Conservation (phyloP, 805 yeast species). For the Suhomyces sp. region DNA sequence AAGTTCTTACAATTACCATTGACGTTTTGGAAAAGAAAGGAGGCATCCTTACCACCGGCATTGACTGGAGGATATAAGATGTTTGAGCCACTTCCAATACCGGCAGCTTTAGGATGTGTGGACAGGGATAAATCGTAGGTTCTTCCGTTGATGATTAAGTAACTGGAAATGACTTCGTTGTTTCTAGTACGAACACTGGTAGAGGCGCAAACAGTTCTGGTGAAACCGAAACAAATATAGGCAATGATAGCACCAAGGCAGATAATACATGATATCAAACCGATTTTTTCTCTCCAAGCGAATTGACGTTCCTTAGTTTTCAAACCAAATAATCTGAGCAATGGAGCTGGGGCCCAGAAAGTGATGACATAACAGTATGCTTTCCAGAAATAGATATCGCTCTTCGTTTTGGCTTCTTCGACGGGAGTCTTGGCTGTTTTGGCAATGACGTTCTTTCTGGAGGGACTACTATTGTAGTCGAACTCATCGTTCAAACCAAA, state of each 20-base stretch:
- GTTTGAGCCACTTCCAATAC: constrained; percentile 68
- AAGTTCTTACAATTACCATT: constrained; percentile 85
- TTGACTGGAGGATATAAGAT: constrained; percentile 79
- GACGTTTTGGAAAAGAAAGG: constrained; percentile 85
- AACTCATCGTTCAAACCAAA: constrained; percentile 64
- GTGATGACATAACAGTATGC: constrained; percentile 78
- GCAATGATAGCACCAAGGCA: constrained; percentile 78
- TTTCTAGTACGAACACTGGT: constrained; percentile 50
- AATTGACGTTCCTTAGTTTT: constrained; percentile 76
- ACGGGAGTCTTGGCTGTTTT: constrained; percentile 14
- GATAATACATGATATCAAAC: constrained; percentile 71
- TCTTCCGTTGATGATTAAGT: constrained; percentile 77
- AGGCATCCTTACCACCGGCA: constrained; percentile 87
- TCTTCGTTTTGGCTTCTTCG: constrained; percentile 13
- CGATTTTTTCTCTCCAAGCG: constrained; percentile 98
- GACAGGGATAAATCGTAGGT: constrained; percentile 71
- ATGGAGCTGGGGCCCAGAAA: constrained; percentile 87
- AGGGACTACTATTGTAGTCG: constrained; percentile 22
- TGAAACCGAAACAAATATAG: constrained; percentile 87
- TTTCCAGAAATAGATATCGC: constrained; percentile 63
- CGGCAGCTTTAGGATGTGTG: constrained; percentile 79
- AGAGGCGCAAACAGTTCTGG: constrained; percentile 70
- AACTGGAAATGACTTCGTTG: constrained; percentile 57
- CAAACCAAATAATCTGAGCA: constrained; percentile 73
- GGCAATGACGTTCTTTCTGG: constrained; percentile 26